phyloP scores from a whole-genome alignment of 2,329 filamentous ascomycete genomes.

The Fusarium continuum region DNA sequence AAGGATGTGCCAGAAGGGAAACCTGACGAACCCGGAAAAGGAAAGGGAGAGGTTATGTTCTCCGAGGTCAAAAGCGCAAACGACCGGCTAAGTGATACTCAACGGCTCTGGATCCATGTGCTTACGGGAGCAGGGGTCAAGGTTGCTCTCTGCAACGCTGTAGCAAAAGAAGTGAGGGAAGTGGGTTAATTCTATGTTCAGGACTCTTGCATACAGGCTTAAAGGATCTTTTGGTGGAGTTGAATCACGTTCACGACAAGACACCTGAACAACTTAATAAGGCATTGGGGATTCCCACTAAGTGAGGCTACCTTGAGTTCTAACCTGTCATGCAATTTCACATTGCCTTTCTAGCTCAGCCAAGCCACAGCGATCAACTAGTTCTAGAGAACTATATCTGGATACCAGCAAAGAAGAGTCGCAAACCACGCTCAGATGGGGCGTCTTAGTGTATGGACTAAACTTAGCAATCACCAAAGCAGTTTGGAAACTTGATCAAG shows the following conservation, averaged over 20 bases:
- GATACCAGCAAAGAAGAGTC: conserved; percentile 10
- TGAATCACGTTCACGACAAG: conserved; percentile 24
- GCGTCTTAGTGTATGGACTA: conserved; percentile 16
- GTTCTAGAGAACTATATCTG: conserved; percentile 25
- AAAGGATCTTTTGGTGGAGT: conserved; percentile 12
- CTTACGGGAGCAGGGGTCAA: conserved; percentile 83
- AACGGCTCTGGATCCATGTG: conserved; percentile 96
- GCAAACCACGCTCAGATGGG: background rate
- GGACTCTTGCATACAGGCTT: conserved; percentile 12
- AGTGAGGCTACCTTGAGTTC: conserved; percentile 1
- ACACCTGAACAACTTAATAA: conserved; percentile 6
- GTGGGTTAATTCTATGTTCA: conserved; percentile 47
- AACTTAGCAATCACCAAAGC: conserved; percentile 40
- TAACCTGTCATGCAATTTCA: conserved; percentile 16
- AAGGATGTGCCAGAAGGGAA: conserved; percentile 43
- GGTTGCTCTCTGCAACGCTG: conserved; percentile 80
- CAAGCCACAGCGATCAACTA: conserved; percentile 5
- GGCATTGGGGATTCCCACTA: conserved; percentile 12
- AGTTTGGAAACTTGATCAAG: conserved; percentile 27
- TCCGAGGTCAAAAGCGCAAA: conserved; percentile 85
- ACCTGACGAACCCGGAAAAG: conserved; percentile 45
- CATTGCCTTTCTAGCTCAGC: conserved; percentile 1
- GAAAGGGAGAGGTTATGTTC: conserved; percentile 74
- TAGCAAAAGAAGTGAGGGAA: conserved; percentile 61
- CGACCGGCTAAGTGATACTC: conserved; percentile 93